These are phyloP conservation scores for Phenoliferia sp. DNA, from an alignment of 1,284 basidiomycete genomes.

Conservation along the genomic window DNA sequence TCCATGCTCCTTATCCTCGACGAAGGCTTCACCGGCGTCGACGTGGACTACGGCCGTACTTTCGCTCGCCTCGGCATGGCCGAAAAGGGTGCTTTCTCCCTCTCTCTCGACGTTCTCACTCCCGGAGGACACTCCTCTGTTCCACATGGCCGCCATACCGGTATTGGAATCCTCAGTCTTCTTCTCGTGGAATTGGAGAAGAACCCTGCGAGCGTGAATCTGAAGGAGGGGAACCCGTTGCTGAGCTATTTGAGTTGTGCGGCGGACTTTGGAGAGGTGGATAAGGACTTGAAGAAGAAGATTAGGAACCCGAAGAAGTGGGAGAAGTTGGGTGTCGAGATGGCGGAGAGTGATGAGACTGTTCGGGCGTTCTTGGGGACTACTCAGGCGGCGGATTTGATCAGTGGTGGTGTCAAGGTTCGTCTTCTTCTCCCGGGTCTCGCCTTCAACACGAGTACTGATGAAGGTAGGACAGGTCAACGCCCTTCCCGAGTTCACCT, in stretches of 20 bases:
- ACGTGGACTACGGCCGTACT: conserved; percentile 38
- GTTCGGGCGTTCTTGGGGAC: conserved; percentile 54
- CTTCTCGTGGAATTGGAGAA: conserved; percentile 55
- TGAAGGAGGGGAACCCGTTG: conserved; percentile 43
- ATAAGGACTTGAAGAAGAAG: conserved; percentile 44
- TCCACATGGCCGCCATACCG: conserved; percentile 36
- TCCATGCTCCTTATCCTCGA: conserved; percentile 57
- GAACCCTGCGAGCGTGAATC: conserved; percentile 47
- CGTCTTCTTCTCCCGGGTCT: neutral
- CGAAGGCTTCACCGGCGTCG: conserved; percentile 46
- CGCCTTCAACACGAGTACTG: neutral
- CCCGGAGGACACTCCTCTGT: conserved; percentile 37
- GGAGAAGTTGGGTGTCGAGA: conserved; percentile 45
- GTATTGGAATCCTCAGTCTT: conserved; percentile 59
- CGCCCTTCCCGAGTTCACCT: conserved; percentile 28
- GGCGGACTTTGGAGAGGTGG: conserved; percentile 50
- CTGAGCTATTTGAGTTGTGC: conserved; percentile 50
- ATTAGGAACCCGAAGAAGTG: conserved; percentile 46
- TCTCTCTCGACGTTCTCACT: conserved; percentile 34
- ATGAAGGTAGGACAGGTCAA: conserved; percentile 15
- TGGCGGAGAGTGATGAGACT: conserved; percentile 45
- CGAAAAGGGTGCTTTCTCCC: conserved; percentile 45
- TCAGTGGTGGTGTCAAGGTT: conserved; percentile 64
- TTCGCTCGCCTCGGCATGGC: conserved; percentile 47
- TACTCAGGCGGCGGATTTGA: conserved; percentile 64